Evolutionary conservation across 257 asterid genomes (phyloP).

Genomic region (Parsonsia alboflavescens): DNA sequence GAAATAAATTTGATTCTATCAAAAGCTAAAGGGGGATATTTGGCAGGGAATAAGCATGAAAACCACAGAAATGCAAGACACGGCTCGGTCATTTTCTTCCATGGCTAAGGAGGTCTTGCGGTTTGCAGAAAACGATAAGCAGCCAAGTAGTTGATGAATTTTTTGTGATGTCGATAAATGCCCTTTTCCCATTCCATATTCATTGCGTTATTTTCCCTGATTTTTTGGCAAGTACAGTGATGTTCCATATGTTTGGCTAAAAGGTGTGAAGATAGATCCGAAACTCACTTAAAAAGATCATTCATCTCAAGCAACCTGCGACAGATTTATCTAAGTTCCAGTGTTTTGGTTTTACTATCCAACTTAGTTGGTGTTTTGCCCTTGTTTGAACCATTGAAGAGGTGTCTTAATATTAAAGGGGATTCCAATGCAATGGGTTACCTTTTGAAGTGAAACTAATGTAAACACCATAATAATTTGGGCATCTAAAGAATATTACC

Average conservation of each 20-base stretch:
- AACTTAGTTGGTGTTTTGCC: too few species aligned
- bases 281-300: too few species aligned
- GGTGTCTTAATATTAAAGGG: too few species aligned
- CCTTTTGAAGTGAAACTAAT: too few species aligned
- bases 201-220: background rate
- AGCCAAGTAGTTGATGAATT: conserved; percentile 27
- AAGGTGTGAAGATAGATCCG: background rate
- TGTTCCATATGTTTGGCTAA: background rate
- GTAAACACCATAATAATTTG: too few species aligned
- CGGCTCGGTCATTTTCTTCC: conserved; percentile 72
- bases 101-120: conserved; percentile 83
- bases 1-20: background rate
- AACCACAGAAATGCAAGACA: conserved; percentile 86
- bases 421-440: too few species aligned
- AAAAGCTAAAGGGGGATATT: background rate
- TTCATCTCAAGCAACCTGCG: too few species aligned
- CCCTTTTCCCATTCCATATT: background rate
- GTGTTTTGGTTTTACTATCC: too few species aligned
- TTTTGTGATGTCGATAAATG: background rate
- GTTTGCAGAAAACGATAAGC: conserved; percentile 53
- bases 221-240: conserved; percentile 1
- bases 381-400: too few species aligned
- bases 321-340: too few species aligned
- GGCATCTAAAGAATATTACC: too few species aligned
- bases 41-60: conserved; percentile 75